phyloP scores from a whole-genome alignment of 1,284 basidiomycete species.

The Irpex sp. region DNA sequence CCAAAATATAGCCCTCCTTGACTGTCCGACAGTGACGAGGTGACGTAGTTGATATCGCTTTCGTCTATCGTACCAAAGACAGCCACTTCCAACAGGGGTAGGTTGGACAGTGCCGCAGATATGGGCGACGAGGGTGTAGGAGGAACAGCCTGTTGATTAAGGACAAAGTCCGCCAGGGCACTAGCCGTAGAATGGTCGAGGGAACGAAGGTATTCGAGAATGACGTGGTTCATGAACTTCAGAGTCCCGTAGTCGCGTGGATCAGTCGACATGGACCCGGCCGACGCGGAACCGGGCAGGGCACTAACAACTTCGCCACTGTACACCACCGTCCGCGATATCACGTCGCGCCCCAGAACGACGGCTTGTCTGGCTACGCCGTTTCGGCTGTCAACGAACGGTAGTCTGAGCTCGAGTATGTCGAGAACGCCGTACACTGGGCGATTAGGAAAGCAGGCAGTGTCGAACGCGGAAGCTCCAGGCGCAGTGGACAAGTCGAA shows the following conservation, averaged over 20 bases:
- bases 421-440: conserved; percentile 64
- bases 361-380: conserved; percentile 47
- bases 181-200: conserved; percentile 46
- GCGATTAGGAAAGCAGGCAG: conserved; percentile 49
- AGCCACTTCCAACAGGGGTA: conserved; percentile 58
- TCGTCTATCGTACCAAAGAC: conserved; percentile 52
- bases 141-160: conserved; percentile 37
- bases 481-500: conserved; percentile 43
- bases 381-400: conserved; percentile 44
- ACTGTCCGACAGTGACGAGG: conserved; percentile 53
- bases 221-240: conserved; percentile 50
- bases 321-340: conserved; percentile 46
- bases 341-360: conserved; percentile 39
- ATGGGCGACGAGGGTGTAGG: conserved; percentile 38
- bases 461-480: conserved; percentile 35
- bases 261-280: conserved; percentile 35
- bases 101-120: conserved; percentile 35
- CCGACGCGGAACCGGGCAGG: conserved; percentile 32
- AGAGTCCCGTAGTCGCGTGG: conserved; percentile 54
- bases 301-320: conserved; percentile 47
- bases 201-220: conserved; percentile 53
- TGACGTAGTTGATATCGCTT: conserved; percentile 41
- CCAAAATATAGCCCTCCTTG: conserved; percentile 56
- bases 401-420: conserved; percentile 49
- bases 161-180: conserved; percentile 46